Base-by-base conservation (phyloP, 441 rosid genomes). In the Pelargonium citronellum region DNA sequence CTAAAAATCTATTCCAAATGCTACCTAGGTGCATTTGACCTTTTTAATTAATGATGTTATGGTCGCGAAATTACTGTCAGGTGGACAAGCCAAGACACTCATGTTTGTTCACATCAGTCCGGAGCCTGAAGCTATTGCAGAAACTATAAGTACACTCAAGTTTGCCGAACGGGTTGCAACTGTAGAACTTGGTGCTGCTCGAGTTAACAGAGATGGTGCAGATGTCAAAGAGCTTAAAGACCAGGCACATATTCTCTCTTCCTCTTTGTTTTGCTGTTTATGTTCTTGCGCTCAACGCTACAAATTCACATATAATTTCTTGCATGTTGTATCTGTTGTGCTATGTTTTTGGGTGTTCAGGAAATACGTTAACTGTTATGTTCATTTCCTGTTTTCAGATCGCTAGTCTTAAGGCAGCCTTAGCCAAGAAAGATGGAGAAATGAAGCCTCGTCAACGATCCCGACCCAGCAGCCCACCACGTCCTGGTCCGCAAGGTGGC, bases 71-170 rank as follows among this genome's bases (percentile, higher is more conserved):
- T 7, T 46, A 7, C 13, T 46, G 1, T 72, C 27, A 24, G 27
- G 27, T 24, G 27, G 27, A 24, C 27, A 24, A 24, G 99, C 99
- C 0, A 95, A 95, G 80, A 95, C 98, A 1, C 91, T 92, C 30
- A 95, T 92, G 99, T 92, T 95, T 46, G 99, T 95, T 24, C 99
- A 94, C 79, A 89, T 94, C 39, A 90, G 90, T 74, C 99, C 99
- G 27, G 99, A 91, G 81, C 84, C 75, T 39, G 87, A 72, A n/a
- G 89, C 99, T 7, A 86, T 86, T 63, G 83, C 90, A 16, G 99
- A 94, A 81, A 94, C 94, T 2, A 64, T 90, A 69, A 91, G 99
- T 75, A 94, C 99, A 17, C 79, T 94, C 81, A 94, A 90, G 74
- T 94, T 94, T 66, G 97, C 99, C 0, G 94, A 94, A 77, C 85